Evolutionary conservation across 2,329 filamentous ascomycete species (phyloP), one percentile per base, ranked within the genome.

Genomic region (Colletotrichum abscissum): DNA sequence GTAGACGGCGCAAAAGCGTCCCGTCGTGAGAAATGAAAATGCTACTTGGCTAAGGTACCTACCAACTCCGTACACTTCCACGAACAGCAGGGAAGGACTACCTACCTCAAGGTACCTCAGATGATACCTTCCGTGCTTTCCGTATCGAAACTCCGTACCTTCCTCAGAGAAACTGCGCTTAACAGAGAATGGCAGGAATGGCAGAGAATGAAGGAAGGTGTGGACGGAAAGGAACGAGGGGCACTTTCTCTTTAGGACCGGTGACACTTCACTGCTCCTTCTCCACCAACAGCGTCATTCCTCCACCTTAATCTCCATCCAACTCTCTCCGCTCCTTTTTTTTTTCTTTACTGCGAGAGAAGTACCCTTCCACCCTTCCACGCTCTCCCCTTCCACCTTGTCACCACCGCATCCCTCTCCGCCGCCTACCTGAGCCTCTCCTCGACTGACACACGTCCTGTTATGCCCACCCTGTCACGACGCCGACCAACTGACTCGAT

Each of bases 231-330:
- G 19, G 46, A 55, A 38, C 28, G 63, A 56, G 63, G 63, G 63
- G 63, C 63, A 65, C 33, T 19, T 46, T n/a, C 35, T n/a, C 38
- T 59, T 24, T 35, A 42, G 24, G 33, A 28, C 60, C 46, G 60
- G 60, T 63, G 60, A 67, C 64, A 58, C 55, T 73, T 71, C 71
- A 71, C 71, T 65, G 67, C 49, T 64, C 55, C 54, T 70, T 56
- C 67, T 56, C 67, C 67, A 71, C 71, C n/a, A 14, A 55, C 46
- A 55, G 71, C 71, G 71, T 73, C 71, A 73, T 73, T 62, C 71
- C 71, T 71, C 71, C 71, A 73, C 71, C 52, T 55, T 56, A 57
- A 62, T 69, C 60, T 30, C 60, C 67, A 70, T 73, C 69, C 46
- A 52, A 52, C 46, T 19, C 42, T 64, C 59, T 69, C 70, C 59